Conservation (phyloP, 495 filamentous ascomycete genomes). For the Chaetomium tenue region DNA sequence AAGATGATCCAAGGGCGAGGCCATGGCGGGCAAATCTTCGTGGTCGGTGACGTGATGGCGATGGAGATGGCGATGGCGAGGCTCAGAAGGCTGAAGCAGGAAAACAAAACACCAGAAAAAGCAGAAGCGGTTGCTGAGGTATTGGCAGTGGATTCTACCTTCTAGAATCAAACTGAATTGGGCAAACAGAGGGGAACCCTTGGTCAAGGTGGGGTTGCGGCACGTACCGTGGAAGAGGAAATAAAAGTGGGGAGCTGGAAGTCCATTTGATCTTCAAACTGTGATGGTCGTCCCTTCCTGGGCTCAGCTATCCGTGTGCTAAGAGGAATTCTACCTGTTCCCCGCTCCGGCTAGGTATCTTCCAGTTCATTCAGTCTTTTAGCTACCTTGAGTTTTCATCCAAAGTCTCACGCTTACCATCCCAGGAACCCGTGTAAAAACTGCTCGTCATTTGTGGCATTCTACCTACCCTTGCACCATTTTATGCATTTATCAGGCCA, state of each 20-base stretch:
- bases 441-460: neutral
- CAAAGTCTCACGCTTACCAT: too few relatives aligned
- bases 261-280: neutral
- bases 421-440: too few relatives aligned
- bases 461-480: neutral
- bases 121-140: slow-evolving; percentile 24
- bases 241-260: neutral
- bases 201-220: slow-evolving; percentile 14
- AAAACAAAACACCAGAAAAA: slow-evolving; percentile 27
- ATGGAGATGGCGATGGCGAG: too few relatives aligned
- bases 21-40: slow-evolving; percentile 56
- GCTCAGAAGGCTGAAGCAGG: slow-evolving; percentile 10
- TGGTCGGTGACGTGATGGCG: slow-evolving; percentile 10
- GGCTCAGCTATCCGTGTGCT: too few relatives aligned
- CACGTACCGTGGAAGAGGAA: slow-evolving; percentile 2
- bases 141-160: slow-evolving; percentile 20
- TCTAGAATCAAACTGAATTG: slow-evolving; percentile 9
- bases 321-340: too few relatives aligned
- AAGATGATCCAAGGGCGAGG: slow-evolving; percentile 67
- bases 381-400: too few relatives aligned
- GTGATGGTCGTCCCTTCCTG: neutral
- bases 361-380: too few relatives aligned
- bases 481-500: neutral
- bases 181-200: slow-evolving; percentile 16
- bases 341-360: too few relatives aligned